Evolutionary conservation across 805 yeast genomes (phyloP).

Genomic region (Candida alai): DNA sequence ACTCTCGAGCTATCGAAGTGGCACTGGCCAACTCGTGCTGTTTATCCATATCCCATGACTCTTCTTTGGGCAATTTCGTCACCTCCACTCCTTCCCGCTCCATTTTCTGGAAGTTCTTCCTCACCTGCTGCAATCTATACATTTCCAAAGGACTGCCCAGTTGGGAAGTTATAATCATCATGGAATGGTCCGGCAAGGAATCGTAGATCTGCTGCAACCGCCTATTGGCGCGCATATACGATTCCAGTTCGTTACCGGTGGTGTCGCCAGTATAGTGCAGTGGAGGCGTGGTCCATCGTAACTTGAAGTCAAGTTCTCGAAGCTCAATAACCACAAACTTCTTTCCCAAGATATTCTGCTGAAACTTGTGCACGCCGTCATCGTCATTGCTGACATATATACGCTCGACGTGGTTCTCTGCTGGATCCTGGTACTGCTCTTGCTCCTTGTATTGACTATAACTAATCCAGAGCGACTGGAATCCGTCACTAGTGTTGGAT

Average conservation of each 20-base stretch:
- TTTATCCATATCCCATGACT: constrained; percentile 51
- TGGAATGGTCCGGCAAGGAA: constrained; percentile 53
- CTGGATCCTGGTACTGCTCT: constrained; percentile 15
- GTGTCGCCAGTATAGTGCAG: constrained; percentile 18
- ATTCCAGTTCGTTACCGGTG: constrained; percentile 7
- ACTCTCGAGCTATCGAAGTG: constrained; percentile 52
- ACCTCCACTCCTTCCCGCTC: constrained; percentile 40
- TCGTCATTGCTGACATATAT: constrained; percentile 55
- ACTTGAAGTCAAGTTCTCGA: constrained; percentile 52
- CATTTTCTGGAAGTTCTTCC: constrained; percentile 40
- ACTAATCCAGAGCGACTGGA: constrained; percentile 20
- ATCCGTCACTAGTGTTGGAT: neutral
- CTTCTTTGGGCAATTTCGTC: constrained; percentile 33
- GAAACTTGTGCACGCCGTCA: constrained; percentile 46
- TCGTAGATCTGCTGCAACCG: constrained; percentile 49
- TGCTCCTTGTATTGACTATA: constrained; percentile 19
- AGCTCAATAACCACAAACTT: constrained; percentile 50
- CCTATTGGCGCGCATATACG: constrained; percentile 34
- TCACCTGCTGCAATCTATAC: constrained; percentile 41
- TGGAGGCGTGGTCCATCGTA: constrained; percentile 22
- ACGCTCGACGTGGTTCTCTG: constrained; percentile 16
- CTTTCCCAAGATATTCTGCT: constrained; percentile 35
- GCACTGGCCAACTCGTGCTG: constrained; percentile 45
- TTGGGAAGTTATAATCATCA: constrained; percentile 60
- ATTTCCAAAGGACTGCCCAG: constrained; percentile 55